Conservation (phyloP, 805 yeast species). For the Nakazawaea anatomiae region DNA sequence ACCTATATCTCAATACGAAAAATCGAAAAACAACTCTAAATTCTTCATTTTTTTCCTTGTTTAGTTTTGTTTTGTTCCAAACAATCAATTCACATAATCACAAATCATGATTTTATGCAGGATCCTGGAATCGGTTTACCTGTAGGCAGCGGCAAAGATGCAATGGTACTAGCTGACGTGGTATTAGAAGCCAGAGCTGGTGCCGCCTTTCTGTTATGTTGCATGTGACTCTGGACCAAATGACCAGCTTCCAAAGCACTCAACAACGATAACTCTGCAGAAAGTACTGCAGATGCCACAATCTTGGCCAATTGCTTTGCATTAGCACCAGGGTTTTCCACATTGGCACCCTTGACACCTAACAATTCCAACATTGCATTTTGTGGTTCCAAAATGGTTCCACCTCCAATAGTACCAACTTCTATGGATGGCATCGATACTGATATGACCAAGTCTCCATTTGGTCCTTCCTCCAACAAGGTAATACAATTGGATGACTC, state of each 20-base stretch:
- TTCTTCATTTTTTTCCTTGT: too few relatives aligned
- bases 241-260: slow-evolving; percentile 98
- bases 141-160: slow-evolving; percentile 26
- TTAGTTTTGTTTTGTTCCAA: too few relatives aligned
- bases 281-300: slow-evolving; percentile 91
- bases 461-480: slow-evolving; percentile 67
- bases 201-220: slow-evolving; percentile 73
- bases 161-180: slow-evolving; percentile 30
- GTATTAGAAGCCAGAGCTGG: slow-evolving; percentile 21
- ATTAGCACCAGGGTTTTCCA: slow-evolving; percentile 88
- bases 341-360: slow-evolving; percentile 95
- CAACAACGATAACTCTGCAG: slow-evolving; percentile 92
- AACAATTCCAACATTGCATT: slow-evolving; percentile 91
- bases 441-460: slow-evolving; percentile 81
- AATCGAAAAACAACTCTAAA: too few relatives aligned
- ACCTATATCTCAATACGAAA: too few relatives aligned
- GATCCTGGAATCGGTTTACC: slow-evolving; percentile 10
- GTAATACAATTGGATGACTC: slow-evolving; percentile 98
- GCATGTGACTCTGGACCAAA: slow-evolving; percentile 96
- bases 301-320: slow-evolving; percentile 90
- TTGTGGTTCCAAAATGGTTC: slow-evolving; percentile 96
- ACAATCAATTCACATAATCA: background rate
- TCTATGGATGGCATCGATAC: slow-evolving; percentile 99
- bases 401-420: slow-evolving; percentile 99
- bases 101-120: slow-evolving; percentile 8